phyloP scores from a whole-genome alignment of 768 basidiomycete genomes.

The Cystobasidium ongulense region DNA sequence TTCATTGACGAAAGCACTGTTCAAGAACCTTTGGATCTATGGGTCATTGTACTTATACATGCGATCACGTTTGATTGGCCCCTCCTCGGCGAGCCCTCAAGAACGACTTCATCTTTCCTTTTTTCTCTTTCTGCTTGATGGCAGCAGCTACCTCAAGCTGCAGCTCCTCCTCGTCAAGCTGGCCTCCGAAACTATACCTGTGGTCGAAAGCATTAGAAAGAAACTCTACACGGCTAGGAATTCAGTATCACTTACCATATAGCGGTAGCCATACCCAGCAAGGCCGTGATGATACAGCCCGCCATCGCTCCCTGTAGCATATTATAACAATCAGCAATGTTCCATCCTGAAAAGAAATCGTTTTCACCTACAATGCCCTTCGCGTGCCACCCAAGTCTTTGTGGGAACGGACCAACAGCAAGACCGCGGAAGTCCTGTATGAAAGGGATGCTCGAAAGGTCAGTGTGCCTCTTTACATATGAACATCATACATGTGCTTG shows the following conservation, averaged over 20 bases:
- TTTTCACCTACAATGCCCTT: constrained; percentile 26
- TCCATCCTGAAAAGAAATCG: neutral
- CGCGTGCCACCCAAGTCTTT: constrained; percentile 45
- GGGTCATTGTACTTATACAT: neutral
- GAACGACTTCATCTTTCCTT: neutral
- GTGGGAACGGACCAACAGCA: constrained; percentile 56
- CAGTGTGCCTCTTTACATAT: neutral
- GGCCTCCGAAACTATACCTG: constrained; percentile 63
- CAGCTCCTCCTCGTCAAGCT: constrained; percentile 69
- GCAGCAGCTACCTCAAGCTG: constrained; percentile 54
- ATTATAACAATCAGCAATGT: neutral
- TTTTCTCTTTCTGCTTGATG: constrained; percentile 12
- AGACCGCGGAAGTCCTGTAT: constrained; percentile 36
- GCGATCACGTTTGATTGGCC: neutral
- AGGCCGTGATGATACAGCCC: constrained; percentile 71
- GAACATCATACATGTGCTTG: neutral
- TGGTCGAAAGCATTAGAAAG: constrained; percentile 70
- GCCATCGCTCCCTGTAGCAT: constrained; percentile 42
- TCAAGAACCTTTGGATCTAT: no score
- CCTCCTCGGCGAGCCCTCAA: neutral
- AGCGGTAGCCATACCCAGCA: constrained; percentile 71
- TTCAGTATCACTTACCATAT: constrained; percentile 64
- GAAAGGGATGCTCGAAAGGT: neutral
- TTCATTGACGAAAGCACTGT: no score
- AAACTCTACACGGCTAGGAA: constrained; percentile 70